Conservation (phyloP, 2,329 filamentous ascomycete genomes). For the Aspergillus jensenii region DNA sequence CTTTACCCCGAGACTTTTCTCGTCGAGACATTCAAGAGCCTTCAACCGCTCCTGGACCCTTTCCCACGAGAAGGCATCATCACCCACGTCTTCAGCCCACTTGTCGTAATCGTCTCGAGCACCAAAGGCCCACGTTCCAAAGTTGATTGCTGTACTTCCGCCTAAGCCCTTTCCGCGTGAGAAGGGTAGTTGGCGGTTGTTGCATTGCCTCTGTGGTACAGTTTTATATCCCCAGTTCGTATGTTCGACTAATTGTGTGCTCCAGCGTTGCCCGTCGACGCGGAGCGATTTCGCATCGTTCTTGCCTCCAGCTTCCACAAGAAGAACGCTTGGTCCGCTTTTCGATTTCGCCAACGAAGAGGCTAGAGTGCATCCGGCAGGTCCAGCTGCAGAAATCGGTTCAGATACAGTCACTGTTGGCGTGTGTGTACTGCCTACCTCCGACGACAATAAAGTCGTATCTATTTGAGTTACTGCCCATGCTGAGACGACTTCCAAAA, state of each 20-base stretch:
- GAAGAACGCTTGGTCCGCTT: slow-evolving; percentile 53
- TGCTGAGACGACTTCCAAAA: no score
- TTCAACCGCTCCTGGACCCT: slow-evolving; percentile 53
- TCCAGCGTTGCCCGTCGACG: slow-evolving; percentile 56
- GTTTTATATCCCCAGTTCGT: slow-evolving; percentile 57
- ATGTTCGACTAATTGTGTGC: slow-evolving; percentile 43
- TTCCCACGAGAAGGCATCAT: slow-evolving; percentile 58
- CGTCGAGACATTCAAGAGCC: slow-evolving; percentile 52
- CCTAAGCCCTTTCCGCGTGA: slow-evolving; percentile 52
- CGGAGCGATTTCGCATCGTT: slow-evolving; percentile 51
- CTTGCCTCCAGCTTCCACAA: slow-evolving; percentile 60
- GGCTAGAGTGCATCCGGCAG: slow-evolving; percentile 59
- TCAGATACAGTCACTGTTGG: no score
- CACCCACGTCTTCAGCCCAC: slow-evolving; percentile 57
- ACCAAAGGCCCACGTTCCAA: slow-evolving; percentile 55
- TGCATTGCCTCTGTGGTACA: slow-evolving; percentile 46
- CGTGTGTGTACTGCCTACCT: background rate
- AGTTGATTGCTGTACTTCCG: slow-evolving; percentile 56
- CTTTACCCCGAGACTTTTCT: slow-evolving; percentile 29
- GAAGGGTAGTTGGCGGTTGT: slow-evolving; percentile 48
- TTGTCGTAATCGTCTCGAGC: slow-evolving; percentile 61
- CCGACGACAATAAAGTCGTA: slow-evolving; percentile 1
- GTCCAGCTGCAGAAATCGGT: slow-evolving; percentile 47
- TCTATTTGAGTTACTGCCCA: no score
- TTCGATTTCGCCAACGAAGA: slow-evolving; percentile 51